phyloP scores from a whole-genome alignment of 371 early-diverging fungal genomes.

The Mucor ambiguus region DNA sequence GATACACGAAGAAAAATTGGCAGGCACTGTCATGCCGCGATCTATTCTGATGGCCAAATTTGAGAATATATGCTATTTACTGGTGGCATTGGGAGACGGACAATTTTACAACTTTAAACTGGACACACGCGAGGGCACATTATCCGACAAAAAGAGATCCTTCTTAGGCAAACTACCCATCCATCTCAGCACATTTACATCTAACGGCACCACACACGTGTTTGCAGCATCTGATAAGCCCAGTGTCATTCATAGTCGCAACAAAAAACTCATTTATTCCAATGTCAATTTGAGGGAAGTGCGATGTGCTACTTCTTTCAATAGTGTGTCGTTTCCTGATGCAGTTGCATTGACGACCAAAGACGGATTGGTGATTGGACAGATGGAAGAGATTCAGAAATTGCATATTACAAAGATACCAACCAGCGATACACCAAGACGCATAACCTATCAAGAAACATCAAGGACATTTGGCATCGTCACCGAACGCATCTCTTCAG shows the following conservation, averaged over 20 bases:
- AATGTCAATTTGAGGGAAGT: conserved; percentile 85
- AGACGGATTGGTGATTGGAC: conserved; percentile 73
- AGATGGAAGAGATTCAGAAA: conserved; percentile 86
- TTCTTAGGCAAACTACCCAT: conserved; percentile 83
- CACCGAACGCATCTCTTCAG: conserved; percentile 42
- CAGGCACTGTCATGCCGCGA: conserved; percentile 71
- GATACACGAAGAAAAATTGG: conserved; percentile 53
- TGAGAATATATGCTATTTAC: conserved; percentile 71
- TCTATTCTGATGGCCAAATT: conserved; percentile 78
- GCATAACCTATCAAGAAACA: conserved; percentile 70
- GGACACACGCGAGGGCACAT: conserved; percentile 43
- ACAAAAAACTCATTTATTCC: conserved; percentile 80
- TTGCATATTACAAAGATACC: conserved; percentile 83
- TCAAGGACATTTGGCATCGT: conserved; percentile 66
- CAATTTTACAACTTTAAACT: conserved; percentile 71
- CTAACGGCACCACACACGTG: conserved; percentile 65
- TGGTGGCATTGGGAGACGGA: conserved; percentile 89
- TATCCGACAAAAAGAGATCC: conserved; percentile 68
- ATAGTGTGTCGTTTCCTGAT: conserved; percentile 59
- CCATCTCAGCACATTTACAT: conserved; percentile 64
- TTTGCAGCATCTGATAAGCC: conserved; percentile 92
- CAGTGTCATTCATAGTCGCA: conserved; percentile 77
- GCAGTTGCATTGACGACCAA: conserved; percentile 74
- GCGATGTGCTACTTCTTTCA: conserved; percentile 71
- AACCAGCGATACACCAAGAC: conserved; percentile 71